phyloP scores from a whole-genome alignment of 1,139 yeast species.

The Debaryomyces coudertii region DNA sequence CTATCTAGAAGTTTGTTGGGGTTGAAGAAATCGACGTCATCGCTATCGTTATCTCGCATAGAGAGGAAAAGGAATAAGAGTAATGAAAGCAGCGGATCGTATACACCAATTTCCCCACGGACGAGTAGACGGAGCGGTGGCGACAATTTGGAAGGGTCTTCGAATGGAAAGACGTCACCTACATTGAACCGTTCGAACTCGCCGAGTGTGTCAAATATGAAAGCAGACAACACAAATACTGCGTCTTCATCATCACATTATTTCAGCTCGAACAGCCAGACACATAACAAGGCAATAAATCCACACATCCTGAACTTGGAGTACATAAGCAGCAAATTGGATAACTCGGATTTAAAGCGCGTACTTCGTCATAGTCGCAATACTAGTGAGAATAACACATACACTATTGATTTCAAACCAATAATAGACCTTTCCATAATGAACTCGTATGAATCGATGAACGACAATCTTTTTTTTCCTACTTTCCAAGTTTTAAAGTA shows the following conservation, averaged over 20 bases:
- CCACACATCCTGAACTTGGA: neutral
- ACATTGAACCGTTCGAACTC: neutral
- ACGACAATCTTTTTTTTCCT: slow-evolving; percentile 29
- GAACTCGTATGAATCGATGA: slow-evolving; percentile 30
- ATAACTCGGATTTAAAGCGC: neutral
- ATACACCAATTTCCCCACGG: neutral
- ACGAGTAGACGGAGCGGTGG: neutral
- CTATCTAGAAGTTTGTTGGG: slow-evolving; percentile 6
- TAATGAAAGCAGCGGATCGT: neutral
- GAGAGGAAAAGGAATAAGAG: neutral
- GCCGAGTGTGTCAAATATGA: neutral
- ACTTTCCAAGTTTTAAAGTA: slow-evolving; percentile 38
- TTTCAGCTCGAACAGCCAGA: neutral
- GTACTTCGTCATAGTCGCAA: neutral
- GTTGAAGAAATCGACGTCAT: slow-evolving; percentile 2
- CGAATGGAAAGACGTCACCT: neutral
- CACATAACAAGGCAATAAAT: neutral
- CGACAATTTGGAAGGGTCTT: neutral
- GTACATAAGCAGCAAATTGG: neutral
- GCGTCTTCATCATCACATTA: neutral
- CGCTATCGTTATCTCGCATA: neutral
- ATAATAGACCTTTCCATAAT: slow-evolving; percentile 28
- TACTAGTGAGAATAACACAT: neutral
- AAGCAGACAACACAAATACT: neutral
- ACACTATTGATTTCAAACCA: slow-evolving; percentile 22